phyloP scores from a whole-genome alignment of 2,329 filamentous ascomycete species.

The Verticillium zaregamsianum region DNA sequence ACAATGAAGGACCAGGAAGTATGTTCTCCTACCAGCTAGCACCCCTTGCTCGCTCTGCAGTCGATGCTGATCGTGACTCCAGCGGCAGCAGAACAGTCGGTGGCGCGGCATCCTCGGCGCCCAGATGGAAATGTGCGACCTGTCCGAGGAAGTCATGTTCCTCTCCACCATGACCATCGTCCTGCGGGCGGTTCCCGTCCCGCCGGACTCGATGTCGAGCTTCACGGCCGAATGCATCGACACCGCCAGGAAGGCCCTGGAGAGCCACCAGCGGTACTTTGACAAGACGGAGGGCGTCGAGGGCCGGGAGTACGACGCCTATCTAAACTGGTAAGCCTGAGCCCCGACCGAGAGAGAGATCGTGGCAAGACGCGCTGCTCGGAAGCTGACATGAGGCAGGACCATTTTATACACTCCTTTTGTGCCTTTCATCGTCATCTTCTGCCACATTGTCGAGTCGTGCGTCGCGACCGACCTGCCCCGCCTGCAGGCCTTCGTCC shows the following conservation, averaged over 20 bases:
- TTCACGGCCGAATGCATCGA: conserved; percentile 38
- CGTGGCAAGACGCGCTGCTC: no score
- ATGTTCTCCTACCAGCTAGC: neutral
- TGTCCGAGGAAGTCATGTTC: conserved; percentile 35
- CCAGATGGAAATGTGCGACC: conserved; percentile 26
- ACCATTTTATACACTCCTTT: conserved; percentile 46
- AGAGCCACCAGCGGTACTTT: conserved; percentile 34
- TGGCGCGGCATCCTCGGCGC: conserved; percentile 14
- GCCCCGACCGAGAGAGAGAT: no score
- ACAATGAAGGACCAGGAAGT: conserved; percentile 1
- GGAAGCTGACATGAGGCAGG: conserved; percentile 19
- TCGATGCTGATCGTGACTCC: neutral
- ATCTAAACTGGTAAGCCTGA: conserved; percentile 34
- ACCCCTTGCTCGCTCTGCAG: neutral
- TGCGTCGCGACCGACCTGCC: conserved; percentile 35
- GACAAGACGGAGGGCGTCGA: conserved; percentile 29
- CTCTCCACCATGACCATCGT: conserved; percentile 35
- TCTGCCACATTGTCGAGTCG: conserved; percentile 45
- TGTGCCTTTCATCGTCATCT: conserved; percentile 48
- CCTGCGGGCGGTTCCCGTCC: conserved; percentile 33
- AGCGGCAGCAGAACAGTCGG: neutral
- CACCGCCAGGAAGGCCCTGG: conserved; percentile 33
- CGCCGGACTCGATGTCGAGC: conserved; percentile 21
- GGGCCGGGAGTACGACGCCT: conserved; percentile 30
- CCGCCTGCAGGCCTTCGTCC: conserved; percentile 45